Evolutionary conservation across 2,329 filamentous ascomycete species (phyloP).

Genomic region (Parascedosporium putredinis): DNA sequence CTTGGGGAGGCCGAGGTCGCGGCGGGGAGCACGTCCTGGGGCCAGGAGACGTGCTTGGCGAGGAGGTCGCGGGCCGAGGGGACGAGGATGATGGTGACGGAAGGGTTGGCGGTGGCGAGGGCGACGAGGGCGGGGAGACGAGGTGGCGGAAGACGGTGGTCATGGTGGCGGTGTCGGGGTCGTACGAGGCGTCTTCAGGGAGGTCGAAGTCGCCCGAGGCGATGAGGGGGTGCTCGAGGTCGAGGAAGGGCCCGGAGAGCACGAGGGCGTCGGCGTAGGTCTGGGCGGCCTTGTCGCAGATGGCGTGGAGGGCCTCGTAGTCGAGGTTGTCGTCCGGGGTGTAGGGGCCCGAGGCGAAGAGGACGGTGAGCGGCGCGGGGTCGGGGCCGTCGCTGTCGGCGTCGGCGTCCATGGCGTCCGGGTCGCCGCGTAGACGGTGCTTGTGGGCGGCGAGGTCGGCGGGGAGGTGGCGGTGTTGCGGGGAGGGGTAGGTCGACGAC

Average conservation of each 20-base stretch:
- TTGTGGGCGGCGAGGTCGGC: conserved; percentile 57
- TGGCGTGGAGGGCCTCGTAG: conserved; percentile 73
- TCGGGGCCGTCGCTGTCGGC: conserved; percentile 42
- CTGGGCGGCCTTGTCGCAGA: conserved; percentile 69
- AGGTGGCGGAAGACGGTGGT: conserved; percentile 73
- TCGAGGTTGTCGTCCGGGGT: conserved; percentile 86
- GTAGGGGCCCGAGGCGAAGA: conserved; percentile 80
- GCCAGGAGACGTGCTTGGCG: conserved; percentile 78
- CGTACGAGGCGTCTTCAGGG: conserved; percentile 52
- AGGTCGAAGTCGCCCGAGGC: conserved; percentile 71
- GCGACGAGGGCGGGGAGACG: conserved; percentile 63
- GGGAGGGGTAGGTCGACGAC: conserved; percentile 66
- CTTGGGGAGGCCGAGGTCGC: conserved; percentile 70
- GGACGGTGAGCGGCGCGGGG: conserved; percentile 56
- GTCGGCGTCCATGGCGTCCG: conserved; percentile 54
- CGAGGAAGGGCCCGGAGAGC: conserved; percentile 79
- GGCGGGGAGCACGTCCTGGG: conserved; percentile 53
- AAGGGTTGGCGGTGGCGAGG: conserved; percentile 59
- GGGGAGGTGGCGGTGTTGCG: conserved; percentile 59
- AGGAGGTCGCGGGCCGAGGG: conserved; percentile 78
- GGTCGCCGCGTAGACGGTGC: conserved; percentile 54
- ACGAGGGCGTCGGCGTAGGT: conserved; percentile 69
- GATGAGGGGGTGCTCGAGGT: conserved; percentile 81
- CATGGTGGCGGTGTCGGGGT: conserved; percentile 72
- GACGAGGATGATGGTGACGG: conserved; percentile 69